Evolutionary conservation across 2,329 filamentous ascomycete species (phyloP).

Genomic region (Dothistroma septosporum): DNA sequence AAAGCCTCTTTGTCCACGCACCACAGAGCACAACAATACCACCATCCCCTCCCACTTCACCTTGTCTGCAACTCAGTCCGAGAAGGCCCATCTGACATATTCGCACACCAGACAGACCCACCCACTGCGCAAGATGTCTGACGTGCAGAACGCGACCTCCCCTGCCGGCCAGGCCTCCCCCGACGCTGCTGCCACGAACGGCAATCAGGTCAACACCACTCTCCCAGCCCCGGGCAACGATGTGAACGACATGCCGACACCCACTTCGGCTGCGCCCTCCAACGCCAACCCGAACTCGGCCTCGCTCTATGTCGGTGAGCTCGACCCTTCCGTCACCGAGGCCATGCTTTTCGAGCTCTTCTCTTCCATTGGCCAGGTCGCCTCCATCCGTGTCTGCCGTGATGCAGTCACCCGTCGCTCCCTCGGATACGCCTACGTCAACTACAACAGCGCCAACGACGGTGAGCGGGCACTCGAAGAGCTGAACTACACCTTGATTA

Average conservation of each 20-base stretch:
- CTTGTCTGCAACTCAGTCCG: neutral
- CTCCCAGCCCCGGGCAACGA: constrained; percentile 59
- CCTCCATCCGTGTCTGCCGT: constrained; percentile 98
- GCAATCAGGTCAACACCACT: constrained; percentile 66
- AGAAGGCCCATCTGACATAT: constrained; percentile 13
- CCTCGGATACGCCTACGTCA: constrained; percentile 98
- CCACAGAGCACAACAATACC: constrained; percentile 11
- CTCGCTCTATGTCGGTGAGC: constrained; percentile 97
- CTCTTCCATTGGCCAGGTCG: constrained; percentile 97
- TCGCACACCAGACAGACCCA: constrained; percentile 10
- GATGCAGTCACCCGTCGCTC: constrained; percentile 98
- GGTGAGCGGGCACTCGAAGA: constrained; percentile 98
- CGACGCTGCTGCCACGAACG: constrained; percentile 54
- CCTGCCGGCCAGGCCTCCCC: constrained; percentile 67
- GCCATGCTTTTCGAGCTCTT: constrained; percentile 99
- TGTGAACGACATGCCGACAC: constrained; percentile 64
- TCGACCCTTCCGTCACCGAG: constrained; percentile 95
- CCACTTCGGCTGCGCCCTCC: constrained; percentile 64
- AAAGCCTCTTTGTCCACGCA: constrained; percentile 8
- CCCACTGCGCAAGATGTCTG: constrained; percentile 34
- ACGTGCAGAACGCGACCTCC: constrained; percentile 45
- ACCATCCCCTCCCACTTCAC: neutral
- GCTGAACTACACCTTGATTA: constrained; percentile 99
- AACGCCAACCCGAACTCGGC: constrained; percentile 78
- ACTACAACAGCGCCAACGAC: constrained; percentile 97